Conservation (phyloP, 129 eudicot species). For the Flaveria robusta region DNA sequence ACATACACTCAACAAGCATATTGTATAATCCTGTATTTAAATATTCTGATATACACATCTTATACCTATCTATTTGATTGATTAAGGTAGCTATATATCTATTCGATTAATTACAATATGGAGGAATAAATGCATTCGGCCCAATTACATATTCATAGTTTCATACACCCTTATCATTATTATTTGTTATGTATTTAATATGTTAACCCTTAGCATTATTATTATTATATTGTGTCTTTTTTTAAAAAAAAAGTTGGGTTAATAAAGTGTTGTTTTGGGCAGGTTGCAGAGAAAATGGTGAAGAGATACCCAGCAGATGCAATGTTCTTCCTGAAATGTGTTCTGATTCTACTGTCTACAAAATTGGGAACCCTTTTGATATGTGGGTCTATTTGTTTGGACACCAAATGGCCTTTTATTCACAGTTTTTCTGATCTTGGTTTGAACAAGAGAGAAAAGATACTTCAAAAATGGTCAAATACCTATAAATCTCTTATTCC, state of each 20-base stretch:
- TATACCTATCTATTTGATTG: too few relatives aligned
- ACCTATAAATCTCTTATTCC: constrained; percentile 41
- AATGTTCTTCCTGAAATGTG: constrained; percentile 42
- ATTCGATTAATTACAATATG: too few relatives aligned
- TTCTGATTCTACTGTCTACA: constrained; percentile 61
- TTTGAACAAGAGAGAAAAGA: constrained; percentile 60
- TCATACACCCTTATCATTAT: too few relatives aligned
- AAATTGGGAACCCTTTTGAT: constrained; percentile 77
- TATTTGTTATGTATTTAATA: too few relatives aligned
- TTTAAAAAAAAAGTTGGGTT: not conserved
- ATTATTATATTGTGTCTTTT: too few relatives aligned
- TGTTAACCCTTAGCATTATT: too few relatives aligned
- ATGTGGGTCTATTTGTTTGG: constrained; percentile 70
- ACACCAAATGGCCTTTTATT: constrained; percentile 77
- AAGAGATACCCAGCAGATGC: constrained; percentile 57
- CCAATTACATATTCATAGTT: too few relatives aligned
- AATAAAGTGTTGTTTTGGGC: constrained; percentile 8
- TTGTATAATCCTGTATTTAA: too few relatives aligned
- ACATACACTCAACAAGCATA: too few relatives aligned
- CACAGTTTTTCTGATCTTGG: constrained; percentile 65
- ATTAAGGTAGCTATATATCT: too few relatives aligned
- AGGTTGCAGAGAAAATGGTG: constrained; percentile 74
- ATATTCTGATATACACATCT: too few relatives aligned
- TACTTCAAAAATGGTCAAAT: constrained; percentile 82
- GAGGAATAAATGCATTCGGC: too few relatives aligned